Evolutionary conservation across 2,329 filamentous ascomycete genomes (phyloP), one percentile per base, ranked within the genome.

Genomic region (Penicillium freii): DNA sequence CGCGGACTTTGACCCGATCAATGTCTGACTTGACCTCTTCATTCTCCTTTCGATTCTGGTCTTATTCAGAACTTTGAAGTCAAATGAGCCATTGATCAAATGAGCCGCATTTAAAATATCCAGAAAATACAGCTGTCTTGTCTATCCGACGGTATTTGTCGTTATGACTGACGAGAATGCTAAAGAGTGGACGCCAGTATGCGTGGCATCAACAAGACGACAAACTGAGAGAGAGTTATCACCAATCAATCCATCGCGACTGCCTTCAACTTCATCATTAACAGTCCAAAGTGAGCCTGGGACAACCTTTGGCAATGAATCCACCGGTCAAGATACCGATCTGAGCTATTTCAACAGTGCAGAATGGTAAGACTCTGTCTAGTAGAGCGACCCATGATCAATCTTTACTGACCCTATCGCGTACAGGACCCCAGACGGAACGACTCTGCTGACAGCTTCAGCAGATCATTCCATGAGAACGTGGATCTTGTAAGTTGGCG

Each of bases 391-490:
- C 9, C 17, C 39, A 17, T 27, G n/a, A 46, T 21, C 31, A 33
- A 39, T 19, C 15, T 44, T 43, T n/a, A 31, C 36, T 64, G 23
- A 57, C 34, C 43, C 53, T 31, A 19, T 48, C 29, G 6, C 19
- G 17, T 39, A 45, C 54, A 79, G 80, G 78, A 76, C 80, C 8
- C 73, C 81, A 17, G 84, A 87, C 67, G 84, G 84, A 7, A 85
- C 82, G 1, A 81, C 78, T 23, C 67, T 87, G 25, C 67, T 87
- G 57, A 82, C 83, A 2, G 79, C 80, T 40, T 81, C 77, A 56
- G 78, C 76, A 21, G 78, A 82, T 61, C 75, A 82, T 51, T 69
- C 73, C 56, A 74, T 83, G n/a, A 76, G 81, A 63, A 80, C 80
- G 0, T 84, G 81, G 65, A 75, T 85, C 7, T 66, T 86, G 73